Evolutionary conservation across 129 eudicot genomes (phyloP), one percentile per base, ranked within the genome.

Genomic region (Flaveria brownii): DNA sequence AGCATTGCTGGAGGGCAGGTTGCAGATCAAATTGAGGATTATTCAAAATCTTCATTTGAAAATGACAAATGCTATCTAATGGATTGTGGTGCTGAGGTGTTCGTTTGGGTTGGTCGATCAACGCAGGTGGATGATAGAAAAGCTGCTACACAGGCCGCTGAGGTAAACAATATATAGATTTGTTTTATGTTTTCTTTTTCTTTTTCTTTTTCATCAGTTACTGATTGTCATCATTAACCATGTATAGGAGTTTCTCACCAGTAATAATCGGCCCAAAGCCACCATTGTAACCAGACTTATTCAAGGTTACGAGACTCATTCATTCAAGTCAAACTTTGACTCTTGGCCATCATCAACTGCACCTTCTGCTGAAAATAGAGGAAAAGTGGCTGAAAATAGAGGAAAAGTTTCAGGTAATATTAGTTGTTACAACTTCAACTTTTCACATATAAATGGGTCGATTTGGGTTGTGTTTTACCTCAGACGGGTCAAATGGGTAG

Each of bases 331-430:
- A 78, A 88, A 91, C 82, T 95, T 95, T 87, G 99, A 87, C 76
- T 89, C 99, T 3, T 95, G 99, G 99, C 99, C 97, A 75, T 86
- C 93, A 52, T 89, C 96, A 72, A 83, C 89, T 51, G 96, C 89
- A 70, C 90, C 97, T 75, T 76, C 91, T 46, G 92, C 83, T 76
- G 97, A 95, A 82, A 96, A 95, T 77, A 84, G 97, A 85, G 96
- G 93, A 77, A 93, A 91, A 87, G 98, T 93, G 26, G 90, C 81
- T 73, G 97, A 93, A 85, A 96, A 93, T 80, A 86, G 97, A 86
- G 96, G 95, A 71, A 95, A 91, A 86, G 99, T 95, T 25, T 90
- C 99, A 83, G 99, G 99, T 95, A 84, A 14, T 42, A 52, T 9
- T 30, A 33, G n/a, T 4, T n/a, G 5, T 74, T 18, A 36, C 26